These are phyloP conservation scores for Yarrowia sp. DNA, from an alignment of 805 yeast genomes.

Conservation along the genomic window DNA sequence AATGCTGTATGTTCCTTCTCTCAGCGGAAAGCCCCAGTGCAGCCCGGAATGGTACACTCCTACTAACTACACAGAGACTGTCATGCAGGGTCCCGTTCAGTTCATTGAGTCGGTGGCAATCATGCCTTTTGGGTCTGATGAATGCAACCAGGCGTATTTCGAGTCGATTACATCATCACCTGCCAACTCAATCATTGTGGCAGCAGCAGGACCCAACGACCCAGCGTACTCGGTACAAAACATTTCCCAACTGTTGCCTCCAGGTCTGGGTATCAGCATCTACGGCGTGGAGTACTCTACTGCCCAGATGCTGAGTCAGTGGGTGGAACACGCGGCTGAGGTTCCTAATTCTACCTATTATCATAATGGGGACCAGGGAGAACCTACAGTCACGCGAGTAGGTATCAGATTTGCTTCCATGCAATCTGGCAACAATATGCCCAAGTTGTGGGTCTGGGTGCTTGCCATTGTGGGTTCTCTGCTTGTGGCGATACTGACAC, in stretches of 20 bases:
- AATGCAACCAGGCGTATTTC: slow-evolving; percentile 5
- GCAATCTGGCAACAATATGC: neutral
- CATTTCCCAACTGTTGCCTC: neutral
- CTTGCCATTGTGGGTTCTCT: slow-evolving; percentile 26
- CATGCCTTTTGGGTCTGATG: neutral
- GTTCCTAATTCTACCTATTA: neutral
- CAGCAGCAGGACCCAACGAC: neutral
- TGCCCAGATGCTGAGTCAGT: neutral
- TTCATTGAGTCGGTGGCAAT: neutral
- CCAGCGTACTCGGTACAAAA: neutral
- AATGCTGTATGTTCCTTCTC: neutral
- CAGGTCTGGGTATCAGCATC: neutral
- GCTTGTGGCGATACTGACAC: neutral
- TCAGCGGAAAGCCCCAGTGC: neutral
- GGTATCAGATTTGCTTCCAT: neutral
- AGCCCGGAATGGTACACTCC: slow-evolving; percentile 6
- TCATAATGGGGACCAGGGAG: neutral
- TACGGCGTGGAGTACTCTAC: slow-evolving; percentile 5
- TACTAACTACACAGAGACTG: neutral
- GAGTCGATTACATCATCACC: neutral
- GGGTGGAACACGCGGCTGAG: neutral
- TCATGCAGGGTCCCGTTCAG: neutral
- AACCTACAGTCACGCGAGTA: neutral
- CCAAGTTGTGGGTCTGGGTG: slow-evolving; percentile 25
- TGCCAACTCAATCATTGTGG: neutral